These are phyloP conservation scores for Wickerhamomyces strasburgensis DNA, from an alignment of 805 yeast species.

Conservation along the genomic window DNA sequence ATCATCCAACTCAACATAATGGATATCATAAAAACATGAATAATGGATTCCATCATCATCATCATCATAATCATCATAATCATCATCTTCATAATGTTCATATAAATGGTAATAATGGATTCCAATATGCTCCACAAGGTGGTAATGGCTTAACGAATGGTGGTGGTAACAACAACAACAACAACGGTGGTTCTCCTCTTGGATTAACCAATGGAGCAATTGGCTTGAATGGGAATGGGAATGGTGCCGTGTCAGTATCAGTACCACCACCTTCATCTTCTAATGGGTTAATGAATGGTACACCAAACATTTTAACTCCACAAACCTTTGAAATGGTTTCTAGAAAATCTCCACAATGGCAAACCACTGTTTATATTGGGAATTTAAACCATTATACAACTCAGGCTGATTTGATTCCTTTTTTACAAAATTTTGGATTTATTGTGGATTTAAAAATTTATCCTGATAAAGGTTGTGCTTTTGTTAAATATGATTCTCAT, in stretches of 20 bases:
- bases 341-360: constrained; percentile 78
- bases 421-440: constrained; percentile 75
- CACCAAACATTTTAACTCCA: constrained; percentile 34
- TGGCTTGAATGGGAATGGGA: not conserved
- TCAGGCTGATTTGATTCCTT: constrained; percentile 66
- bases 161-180: constrained; percentile 3
- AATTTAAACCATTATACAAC: constrained; percentile 74
- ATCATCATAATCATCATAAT: constrained; percentile 9
- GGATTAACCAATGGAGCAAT: not conserved
- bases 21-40: constrained; percentile 6
- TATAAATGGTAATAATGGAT: constrained; percentile 17
- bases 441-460: constrained; percentile 77
- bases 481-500: constrained; percentile 81
- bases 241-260: constrained; percentile 7
- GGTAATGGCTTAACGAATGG: not conserved
- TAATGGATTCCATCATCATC: constrained; percentile 7
- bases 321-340: constrained; percentile 65
- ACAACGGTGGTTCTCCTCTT: constrained; percentile 5
- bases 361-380: constrained; percentile 82
- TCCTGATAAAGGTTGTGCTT: constrained; percentile 83
- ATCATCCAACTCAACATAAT: constrained; percentile 17
- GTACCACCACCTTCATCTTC: constrained; percentile 13
- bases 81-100: constrained; percentile 16
- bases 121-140: not conserved
- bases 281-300: constrained; percentile 8